phyloP scores from a whole-genome alignment of 2,329 filamentous ascomycete genomes.

The Apiospora phragmitis region DNA sequence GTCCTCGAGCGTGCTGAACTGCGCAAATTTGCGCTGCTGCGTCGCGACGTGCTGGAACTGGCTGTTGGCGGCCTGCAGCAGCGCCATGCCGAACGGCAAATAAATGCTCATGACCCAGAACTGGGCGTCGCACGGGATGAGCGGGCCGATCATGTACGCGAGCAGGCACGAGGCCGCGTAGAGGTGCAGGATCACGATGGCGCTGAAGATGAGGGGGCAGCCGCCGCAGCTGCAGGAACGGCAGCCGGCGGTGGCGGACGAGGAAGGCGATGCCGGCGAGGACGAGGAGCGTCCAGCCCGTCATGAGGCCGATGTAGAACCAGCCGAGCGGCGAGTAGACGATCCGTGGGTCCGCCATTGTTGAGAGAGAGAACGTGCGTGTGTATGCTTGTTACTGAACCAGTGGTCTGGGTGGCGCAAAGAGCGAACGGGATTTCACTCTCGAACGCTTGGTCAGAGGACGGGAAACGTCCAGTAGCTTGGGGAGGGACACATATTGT shows the following conservation, averaged over 20 bases:
- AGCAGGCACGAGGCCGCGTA: conserved; percentile 29
- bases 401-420: not conserved
- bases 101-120: conserved; percentile 70
- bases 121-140: conserved; percentile 53
- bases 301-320: conserved; percentile 19
- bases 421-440: not conserved
- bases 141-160: conserved; percentile 31
- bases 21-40: conserved; percentile 47
- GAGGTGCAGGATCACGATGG: conserved; percentile 24
- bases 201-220: conserved; percentile 26
- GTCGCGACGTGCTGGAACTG: conserved; percentile 60
- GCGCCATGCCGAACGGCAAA: conserved; percentile 63
- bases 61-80: conserved; percentile 65
- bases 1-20: conserved; percentile 23
- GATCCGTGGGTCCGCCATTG: conserved; percentile 8
- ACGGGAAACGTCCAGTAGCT: not conserved
- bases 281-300: conserved; percentile 23
- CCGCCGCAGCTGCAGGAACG: conserved; percentile 33
- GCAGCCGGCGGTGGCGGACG: conserved; percentile 23
- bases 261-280: conserved; percentile 25
- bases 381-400: not conserved
- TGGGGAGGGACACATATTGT: not conserved
- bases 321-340: conserved; percentile 18
- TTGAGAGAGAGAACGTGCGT: not conserved
- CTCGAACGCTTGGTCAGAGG: not conserved